A percentile compares a stretch with the other conserved stretches of the same genome.
phyloP scores from a whole-genome alignment of 768 basidiomycete genomes.

The Panaeolus papilionaceus region DNA sequence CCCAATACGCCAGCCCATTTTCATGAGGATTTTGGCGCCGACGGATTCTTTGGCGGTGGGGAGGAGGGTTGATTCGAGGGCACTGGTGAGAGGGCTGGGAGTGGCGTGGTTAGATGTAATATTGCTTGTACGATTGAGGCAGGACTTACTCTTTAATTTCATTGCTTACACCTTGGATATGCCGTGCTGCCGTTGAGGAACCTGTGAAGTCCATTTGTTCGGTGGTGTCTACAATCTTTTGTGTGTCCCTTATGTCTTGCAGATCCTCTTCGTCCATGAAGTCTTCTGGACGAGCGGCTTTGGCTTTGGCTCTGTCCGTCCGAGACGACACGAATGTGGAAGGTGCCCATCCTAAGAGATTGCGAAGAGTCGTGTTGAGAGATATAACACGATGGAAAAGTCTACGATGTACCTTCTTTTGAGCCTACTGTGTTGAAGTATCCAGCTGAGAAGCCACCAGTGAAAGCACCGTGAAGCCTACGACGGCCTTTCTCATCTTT shows the following conservation, averaged over 20 bases:
- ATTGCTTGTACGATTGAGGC: background rate
- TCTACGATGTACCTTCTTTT: constrained; percentile 79
- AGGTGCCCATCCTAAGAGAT: constrained; percentile 87
- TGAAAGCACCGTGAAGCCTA: constrained; percentile 97
- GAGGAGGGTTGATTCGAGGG: constrained; percentile 70
- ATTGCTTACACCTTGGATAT: constrained; percentile 37
- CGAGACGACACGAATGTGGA: constrained; percentile 93
- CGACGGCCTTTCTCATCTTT: constrained; percentile 93
- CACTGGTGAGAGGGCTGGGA: constrained; percentile 63
- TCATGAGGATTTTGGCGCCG: constrained; percentile 86
- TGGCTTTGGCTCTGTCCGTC: constrained; percentile 69
- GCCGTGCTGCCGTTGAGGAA: constrained; percentile 51
- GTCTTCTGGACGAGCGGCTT: constrained; percentile 77
- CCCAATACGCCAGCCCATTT: constrained; percentile 95
- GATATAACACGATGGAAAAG: constrained; percentile 1
- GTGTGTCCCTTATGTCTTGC: constrained; percentile 76
- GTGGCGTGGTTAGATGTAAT: background rate
- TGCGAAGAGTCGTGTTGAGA: constrained; percentile 9
- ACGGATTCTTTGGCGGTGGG: constrained; percentile 80
- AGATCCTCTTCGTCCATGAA: constrained; percentile 99
- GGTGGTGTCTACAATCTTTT: constrained; percentile 77
- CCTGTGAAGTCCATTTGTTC: constrained; percentile 77
- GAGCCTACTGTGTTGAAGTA: constrained; percentile 97
- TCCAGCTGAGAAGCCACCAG: constrained; percentile 96
- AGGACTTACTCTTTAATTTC: constrained; percentile 64